A percentile compares a stretch with the other conserved stretches of the same genome.
Evolutionary conservation across 306 rosid species (phyloP).

Genomic region (Morella rubra): DNA sequence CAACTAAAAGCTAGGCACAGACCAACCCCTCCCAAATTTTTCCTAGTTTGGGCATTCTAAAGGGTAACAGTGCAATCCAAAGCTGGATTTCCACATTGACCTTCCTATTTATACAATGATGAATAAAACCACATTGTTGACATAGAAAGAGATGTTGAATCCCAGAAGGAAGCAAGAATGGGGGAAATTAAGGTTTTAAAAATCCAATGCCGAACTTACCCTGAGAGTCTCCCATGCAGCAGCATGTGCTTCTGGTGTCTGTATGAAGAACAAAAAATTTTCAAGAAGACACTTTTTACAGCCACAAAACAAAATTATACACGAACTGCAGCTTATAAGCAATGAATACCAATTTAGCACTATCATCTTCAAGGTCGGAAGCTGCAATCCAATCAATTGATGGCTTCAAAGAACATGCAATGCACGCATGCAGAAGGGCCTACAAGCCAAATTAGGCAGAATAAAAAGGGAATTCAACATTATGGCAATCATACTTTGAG

Average conservation of each 20-base stretch:
- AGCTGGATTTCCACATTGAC: neutral
- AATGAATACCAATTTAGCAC: constrained; percentile 61
- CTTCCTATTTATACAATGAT: neutral
- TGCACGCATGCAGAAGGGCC: constrained; percentile 98
- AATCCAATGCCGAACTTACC: constrained; percentile 43
- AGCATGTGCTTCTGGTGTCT: constrained; percentile 92
- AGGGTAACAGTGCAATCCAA: neutral
- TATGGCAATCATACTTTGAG: constrained; percentile 9
- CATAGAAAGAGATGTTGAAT: neutral
- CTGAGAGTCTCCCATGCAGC: constrained; percentile 82
- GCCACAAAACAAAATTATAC: constrained; percentile 20
- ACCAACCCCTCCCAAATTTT: neutral
- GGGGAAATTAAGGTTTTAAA: neutral
- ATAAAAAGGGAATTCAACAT: constrained; percentile 10
- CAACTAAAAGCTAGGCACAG: neutral
- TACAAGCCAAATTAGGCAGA: constrained; percentile 38
- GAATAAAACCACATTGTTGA: neutral
- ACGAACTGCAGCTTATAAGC: constrained; percentile 25
- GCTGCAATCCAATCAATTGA: constrained; percentile 98
- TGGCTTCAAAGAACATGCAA: constrained; percentile 81
- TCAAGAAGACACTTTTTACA: constrained; percentile 26
- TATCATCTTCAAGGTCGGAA: constrained; percentile 95
- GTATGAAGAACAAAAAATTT: constrained; percentile 33
- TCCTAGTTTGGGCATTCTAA: neutral
- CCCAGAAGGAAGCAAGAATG: neutral